Conservation (phyloP, 805 yeast genomes). For the Candida insectalens region DNA sequence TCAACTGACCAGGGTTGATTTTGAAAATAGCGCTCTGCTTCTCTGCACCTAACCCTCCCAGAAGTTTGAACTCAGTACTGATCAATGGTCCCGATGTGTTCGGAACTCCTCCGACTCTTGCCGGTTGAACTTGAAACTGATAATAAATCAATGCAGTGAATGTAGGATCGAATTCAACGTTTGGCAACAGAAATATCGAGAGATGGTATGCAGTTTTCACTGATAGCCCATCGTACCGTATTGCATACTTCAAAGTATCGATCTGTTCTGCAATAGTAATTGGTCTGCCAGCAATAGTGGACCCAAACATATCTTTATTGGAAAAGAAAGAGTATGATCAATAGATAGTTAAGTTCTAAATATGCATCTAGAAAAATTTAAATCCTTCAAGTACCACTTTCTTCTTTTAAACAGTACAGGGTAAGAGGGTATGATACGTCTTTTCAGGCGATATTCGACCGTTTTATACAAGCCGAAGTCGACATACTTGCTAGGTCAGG, state of each 20-base stretch:
- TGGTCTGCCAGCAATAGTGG: constrained; percentile 24
- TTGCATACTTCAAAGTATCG: constrained; percentile 56
- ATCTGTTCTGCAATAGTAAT: constrained; percentile 52
- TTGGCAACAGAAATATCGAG: constrained; percentile 79
- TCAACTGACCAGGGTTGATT: constrained; percentile 34
- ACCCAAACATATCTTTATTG: constrained; percentile 20
- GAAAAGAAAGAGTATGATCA: neutral
- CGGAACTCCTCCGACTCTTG: no score
- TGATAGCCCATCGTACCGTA: constrained; percentile 52
- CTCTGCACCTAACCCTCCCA: constrained; percentile 49
- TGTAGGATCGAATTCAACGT: constrained; percentile 57
- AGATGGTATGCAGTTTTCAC: constrained; percentile 54
- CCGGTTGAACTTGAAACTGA: constrained; percentile 61
- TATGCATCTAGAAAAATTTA: no score
- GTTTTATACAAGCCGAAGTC: neutral
- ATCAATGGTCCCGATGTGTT: constrained; percentile 8
- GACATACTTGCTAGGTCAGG: constrained; percentile 1
- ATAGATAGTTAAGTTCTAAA: neutral
- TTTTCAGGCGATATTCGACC: neutral
- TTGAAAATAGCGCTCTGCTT: constrained; percentile 93
- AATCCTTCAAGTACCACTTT: no score
- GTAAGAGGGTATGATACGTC: no score
- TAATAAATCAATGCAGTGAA: constrained; percentile 82
- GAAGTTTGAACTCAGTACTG: constrained; percentile 43
- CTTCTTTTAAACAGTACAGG: neutral